Evolutionary conservation across 2,329 filamentous ascomycete species (phyloP).

Genomic region (Ceratocystis huliohia): DNA sequence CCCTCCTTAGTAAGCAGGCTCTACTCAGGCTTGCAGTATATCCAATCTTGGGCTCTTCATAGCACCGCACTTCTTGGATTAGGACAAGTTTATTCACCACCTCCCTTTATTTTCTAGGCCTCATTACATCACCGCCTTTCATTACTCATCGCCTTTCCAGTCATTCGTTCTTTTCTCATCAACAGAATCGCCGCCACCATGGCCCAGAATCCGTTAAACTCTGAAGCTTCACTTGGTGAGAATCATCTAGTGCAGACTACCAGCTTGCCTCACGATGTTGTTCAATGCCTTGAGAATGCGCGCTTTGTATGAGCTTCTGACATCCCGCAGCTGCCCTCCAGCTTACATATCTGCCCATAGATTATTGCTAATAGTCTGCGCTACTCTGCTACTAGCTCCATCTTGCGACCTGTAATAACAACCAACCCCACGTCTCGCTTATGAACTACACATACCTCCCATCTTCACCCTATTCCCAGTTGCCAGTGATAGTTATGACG

Average conservation of each 20-base stretch:
- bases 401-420: constrained; percentile 75
- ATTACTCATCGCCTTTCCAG: no score
- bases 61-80: no score
- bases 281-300: constrained; percentile 84
- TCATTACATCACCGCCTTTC: no score
- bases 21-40: no score
- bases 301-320: constrained; percentile 59
- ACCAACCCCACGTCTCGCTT: constrained; percentile 80
- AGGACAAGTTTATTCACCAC: no score
- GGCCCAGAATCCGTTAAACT: constrained; percentile 58
- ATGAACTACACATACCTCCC: constrained; percentile 99
- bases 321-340: not conserved
- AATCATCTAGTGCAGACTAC: constrained; percentile 50
- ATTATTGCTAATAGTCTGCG: constrained; percentile 10
- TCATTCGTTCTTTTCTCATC: no score
- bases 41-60: no score
- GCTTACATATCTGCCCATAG: not conserved
- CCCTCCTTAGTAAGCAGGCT: no score
- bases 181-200: not conserved
- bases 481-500: constrained; percentile 91
- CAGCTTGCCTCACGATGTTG: constrained; percentile 68
- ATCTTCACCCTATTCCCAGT: constrained; percentile 51
- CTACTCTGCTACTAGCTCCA: constrained; percentile 53
- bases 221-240: constrained; percentile 61
- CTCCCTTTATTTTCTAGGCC: no score